Percentiles rank a stretch among this genome's conserved stretches.
phyloP scores from a whole-genome alignment of 208 protist species.

The Leishmania arabica region DNA sequence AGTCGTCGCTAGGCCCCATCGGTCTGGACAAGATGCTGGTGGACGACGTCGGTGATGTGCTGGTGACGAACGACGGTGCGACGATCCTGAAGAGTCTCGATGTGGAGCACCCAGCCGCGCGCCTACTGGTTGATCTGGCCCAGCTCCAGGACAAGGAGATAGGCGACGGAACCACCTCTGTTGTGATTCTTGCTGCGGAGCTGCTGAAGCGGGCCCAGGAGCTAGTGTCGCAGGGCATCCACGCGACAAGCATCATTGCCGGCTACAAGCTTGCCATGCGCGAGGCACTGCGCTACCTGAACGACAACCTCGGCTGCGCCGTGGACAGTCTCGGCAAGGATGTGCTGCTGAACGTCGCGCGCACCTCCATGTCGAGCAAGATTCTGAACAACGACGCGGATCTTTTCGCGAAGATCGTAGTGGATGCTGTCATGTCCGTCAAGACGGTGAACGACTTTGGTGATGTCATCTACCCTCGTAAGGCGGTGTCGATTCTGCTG shows the following conservation, averaged over 20 bases:
- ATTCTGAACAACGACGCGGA: constrained; percentile 97
- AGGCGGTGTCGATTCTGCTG: constrained; percentile 98
- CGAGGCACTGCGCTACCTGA: constrained; percentile 97
- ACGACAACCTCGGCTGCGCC: constrained; percentile 84
- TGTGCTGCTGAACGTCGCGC: constrained; percentile 96
- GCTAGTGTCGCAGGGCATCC: constrained; percentile 96
- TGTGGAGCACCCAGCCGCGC: constrained; percentile 95
- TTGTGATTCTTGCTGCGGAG: constrained; percentile 99
- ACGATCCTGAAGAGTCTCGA: constrained; percentile 94
- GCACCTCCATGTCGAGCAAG: constrained; percentile 99
- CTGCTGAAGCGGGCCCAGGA: constrained; percentile 98
- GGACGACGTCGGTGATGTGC: constrained; percentile 99
- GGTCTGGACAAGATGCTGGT: constrained; percentile 99
- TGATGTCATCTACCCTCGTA: constrained; percentile 97
- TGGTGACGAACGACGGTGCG: constrained; percentile 99
- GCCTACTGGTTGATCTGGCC: constrained; percentile 98
- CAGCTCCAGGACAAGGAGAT: constrained; percentile 99
- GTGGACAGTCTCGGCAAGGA: constrained; percentile 95
- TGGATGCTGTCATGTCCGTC: constrained; percentile 91
- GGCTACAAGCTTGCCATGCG: constrained; percentile 98
- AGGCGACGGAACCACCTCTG: constrained; percentile 99
- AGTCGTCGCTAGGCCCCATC: constrained; percentile 99
- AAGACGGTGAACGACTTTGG: constrained; percentile 93
- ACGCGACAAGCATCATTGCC: constrained; percentile 99
- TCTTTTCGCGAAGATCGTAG: constrained; percentile 98